A percentile compares a stretch with the other conserved stretches of the same genome.
phyloP scores from a whole-genome alignment of 129 eudicot genomes.

The Gnaphalium uliginosum region DNA sequence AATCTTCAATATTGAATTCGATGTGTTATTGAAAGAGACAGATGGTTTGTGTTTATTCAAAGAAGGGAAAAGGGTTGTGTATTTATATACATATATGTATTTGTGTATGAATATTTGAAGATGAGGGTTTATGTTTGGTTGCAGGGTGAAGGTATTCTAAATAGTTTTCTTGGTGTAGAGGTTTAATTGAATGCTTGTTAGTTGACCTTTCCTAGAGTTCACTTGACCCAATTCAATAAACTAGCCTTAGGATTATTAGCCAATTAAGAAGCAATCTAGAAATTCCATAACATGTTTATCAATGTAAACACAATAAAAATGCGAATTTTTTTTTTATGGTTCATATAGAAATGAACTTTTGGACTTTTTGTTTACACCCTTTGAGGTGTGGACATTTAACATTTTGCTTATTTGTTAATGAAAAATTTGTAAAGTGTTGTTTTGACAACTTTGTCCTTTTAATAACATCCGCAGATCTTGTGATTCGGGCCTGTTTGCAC shows the following conservation, averaged over 20 bases:
- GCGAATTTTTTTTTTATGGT: too few species aligned
- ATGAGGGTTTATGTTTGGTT: conserved; percentile 10
- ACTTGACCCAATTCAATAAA: conserved; percentile 24
- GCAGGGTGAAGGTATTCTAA: conserved; percentile 28
- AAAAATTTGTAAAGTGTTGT: too few species aligned
- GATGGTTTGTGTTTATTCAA: conserved; percentile 6
- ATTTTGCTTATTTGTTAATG: too few species aligned
- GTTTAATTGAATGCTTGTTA: conserved; percentile 20
- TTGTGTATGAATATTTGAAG: conserved; percentile 7
- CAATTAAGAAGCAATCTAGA: conserved; percentile 15
- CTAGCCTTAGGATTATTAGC: conserved; percentile 5
- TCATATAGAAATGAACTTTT: too few species aligned
- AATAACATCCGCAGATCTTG: too few species aligned
- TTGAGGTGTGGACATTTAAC: too few species aligned
- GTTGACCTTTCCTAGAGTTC: conserved; percentile 29
- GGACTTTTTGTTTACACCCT: too few species aligned
- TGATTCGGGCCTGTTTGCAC: too few species aligned
- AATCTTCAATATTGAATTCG: not conserved
- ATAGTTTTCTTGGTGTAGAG: conserved; percentile 29
- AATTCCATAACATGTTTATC: too few species aligned
- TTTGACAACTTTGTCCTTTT: too few species aligned
- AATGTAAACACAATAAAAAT: too few species aligned
- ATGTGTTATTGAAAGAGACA: conserved; percentile 11
- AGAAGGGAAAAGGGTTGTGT: not conserved
- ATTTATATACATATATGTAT: not conserved